phyloP scores from a whole-genome alignment of 441 rosid species.

The Populus hybrid region DNA sequence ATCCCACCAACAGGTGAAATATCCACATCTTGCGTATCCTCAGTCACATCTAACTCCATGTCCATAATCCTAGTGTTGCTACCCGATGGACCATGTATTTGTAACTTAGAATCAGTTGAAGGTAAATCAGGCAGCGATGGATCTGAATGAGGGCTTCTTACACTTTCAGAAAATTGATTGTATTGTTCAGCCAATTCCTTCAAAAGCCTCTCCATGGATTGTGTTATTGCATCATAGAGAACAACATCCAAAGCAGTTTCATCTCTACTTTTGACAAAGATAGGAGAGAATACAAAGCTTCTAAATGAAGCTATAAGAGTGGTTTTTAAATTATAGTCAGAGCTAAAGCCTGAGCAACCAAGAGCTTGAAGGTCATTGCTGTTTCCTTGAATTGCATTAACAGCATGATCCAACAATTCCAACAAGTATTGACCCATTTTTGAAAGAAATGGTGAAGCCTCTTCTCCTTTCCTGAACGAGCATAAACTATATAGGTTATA shows the following conservation, averaged over 20 bases:
- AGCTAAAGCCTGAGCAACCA: conserved; percentile 45
- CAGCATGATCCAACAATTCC: conserved; percentile 60
- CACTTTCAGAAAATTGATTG: conserved; percentile 47
- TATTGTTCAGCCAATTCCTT: conserved; percentile 55
- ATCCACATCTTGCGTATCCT: conserved; percentile 61
- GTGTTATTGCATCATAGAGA: conserved; percentile 38
- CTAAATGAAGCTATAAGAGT: conserved; percentile 58
- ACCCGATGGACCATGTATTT: conserved; percentile 26
- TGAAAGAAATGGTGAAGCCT: conserved; percentile 51
- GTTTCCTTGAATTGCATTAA: conserved; percentile 41
- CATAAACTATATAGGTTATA: conserved; percentile 17
- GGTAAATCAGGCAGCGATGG: conserved; percentile 26
- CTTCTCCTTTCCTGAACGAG: conserved; percentile 57
- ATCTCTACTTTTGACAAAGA: conserved; percentile 48
- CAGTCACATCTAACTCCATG: conserved; percentile 77
- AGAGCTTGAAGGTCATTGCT: conserved; percentile 48
- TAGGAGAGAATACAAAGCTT: conserved; percentile 59
- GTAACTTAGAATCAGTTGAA: conserved; percentile 38
- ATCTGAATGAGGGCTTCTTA: conserved; percentile 41
- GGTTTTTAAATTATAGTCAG: conserved; percentile 42
- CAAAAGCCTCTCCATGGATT: conserved; percentile 69
- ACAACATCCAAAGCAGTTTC: conserved; percentile 37
- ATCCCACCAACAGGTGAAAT: conserved; percentile 49
- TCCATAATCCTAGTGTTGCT: conserved; percentile 62
- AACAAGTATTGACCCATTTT: conserved; percentile 54